These are phyloP conservation scores for Corymbia citriodora DNA, from an alignment of 441 rosid genomes.

Conservation along the genomic window DNA sequence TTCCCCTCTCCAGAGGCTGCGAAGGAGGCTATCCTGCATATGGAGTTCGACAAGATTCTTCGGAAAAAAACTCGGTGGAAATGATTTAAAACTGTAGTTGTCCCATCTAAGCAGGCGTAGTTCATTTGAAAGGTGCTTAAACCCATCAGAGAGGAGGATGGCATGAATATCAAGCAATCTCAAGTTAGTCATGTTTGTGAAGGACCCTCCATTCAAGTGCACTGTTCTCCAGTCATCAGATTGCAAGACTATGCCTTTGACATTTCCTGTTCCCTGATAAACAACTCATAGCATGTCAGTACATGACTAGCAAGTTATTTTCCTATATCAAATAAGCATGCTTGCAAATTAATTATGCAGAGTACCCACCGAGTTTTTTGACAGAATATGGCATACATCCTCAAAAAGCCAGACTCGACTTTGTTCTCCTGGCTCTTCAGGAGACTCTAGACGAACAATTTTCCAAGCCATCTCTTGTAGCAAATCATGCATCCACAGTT, in stretches of 20 bases:
- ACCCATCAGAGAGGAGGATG: conserved; percentile 8
- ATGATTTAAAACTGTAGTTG: not conserved
- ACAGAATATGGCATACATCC: conserved; percentile 1
- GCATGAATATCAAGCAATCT: conserved; percentile 16
- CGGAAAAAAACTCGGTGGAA: no score
- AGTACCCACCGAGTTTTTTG: not conserved
- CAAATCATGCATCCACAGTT: conserved; percentile 19
- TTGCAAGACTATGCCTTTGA: conserved; percentile 22
- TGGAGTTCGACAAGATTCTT: not conserved
- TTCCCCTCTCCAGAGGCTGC: not conserved
- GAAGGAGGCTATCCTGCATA: not conserved
- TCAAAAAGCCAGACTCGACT: conserved; percentile 22
- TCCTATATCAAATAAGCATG: not conserved
- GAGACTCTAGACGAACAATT: conserved; percentile 20
- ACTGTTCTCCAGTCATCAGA: not conserved
- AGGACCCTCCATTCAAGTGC: not conserved
- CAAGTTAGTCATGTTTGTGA: conserved; percentile 19
- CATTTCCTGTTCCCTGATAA: not conserved
- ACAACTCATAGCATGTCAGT: not conserved
- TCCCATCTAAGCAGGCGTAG: conserved; percentile 30
- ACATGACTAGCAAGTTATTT: not conserved
- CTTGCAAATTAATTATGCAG: not conserved
- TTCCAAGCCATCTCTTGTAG: conserved; percentile 18
- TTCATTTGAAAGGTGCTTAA: conserved; percentile 12
- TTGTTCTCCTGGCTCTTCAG: conserved; percentile 12